A percentile compares a stretch with the other conserved stretches of the same genome.
These are phyloP conservation scores for Dipodascus geniculatus DNA, from an alignment of 805 yeast genomes.

Conservation along the genomic window DNA sequence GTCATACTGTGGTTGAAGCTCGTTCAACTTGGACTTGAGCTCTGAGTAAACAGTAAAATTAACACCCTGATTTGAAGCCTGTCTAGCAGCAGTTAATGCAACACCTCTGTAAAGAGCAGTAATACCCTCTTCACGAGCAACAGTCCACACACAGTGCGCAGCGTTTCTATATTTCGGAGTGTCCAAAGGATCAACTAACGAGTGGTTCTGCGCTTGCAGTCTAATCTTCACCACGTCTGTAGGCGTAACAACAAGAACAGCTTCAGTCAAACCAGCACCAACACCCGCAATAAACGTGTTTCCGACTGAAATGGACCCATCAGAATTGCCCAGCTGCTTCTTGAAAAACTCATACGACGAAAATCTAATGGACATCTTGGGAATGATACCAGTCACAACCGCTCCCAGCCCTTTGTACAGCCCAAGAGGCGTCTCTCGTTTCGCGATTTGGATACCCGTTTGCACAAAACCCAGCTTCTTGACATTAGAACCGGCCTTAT, in stretches of 20 bases:
- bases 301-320: constrained; percentile 54
- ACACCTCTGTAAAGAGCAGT: constrained; percentile 89
- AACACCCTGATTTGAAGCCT: constrained; percentile 97
- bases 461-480: constrained; percentile 78
- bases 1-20: constrained; percentile 38
- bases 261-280: constrained; percentile 95
- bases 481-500: constrained; percentile 12
- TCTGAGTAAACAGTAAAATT: constrained; percentile 92
- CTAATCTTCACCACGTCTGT: constrained; percentile 96
- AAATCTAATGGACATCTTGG: constrained; percentile 96
- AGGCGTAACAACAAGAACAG: constrained; percentile 88
- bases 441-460: constrained; percentile 70
- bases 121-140: constrained; percentile 85
- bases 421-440: constrained; percentile 73
- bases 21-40: constrained; percentile 59
- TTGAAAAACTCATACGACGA: constrained; percentile 88
- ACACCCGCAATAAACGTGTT: constrained; percentile 86
- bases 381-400: constrained; percentile 92
- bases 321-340: constrained; percentile 45
- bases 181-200: constrained; percentile 71
- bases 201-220: constrained; percentile 89
- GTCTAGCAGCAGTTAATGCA: constrained; percentile 90
- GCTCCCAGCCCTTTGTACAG: constrained; percentile 95
- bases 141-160: constrained; percentile 75
- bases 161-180: constrained; percentile 87